phyloP scores from a whole-genome alignment of 257 asterid species.

The Hygrophila difformis region DNA sequence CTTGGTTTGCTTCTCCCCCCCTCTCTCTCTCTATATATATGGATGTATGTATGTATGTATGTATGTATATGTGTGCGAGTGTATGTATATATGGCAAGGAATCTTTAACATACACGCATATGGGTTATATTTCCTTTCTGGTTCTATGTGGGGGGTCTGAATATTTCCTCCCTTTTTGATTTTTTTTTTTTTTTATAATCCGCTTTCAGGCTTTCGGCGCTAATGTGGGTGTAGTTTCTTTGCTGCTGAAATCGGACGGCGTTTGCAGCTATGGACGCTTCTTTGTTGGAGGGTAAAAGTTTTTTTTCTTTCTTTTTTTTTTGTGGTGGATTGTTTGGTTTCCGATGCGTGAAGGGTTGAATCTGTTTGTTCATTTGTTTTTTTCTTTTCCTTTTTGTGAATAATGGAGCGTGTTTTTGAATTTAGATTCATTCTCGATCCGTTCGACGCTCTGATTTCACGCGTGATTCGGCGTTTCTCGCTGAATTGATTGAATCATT shows the following conservation, averaged over 20 bases:
- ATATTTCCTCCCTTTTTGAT: no score
- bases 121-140: constrained; percentile 7
- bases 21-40: constrained; percentile 3
- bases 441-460: constrained; percentile 23
- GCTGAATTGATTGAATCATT: constrained; percentile 11
- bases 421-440: constrained; percentile 27
- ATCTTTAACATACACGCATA: constrained; percentile 1
- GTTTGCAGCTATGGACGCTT: constrained; percentile 29
- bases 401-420: constrained; percentile 7
- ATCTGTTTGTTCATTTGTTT: constrained; percentile 4
- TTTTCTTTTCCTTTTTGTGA: constrained; percentile 11
- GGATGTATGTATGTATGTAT: background rate
- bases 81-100: background rate
- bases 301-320: background rate
- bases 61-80: background rate
- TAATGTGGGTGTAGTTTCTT: constrained; percentile 26
- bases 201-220: constrained; percentile 26
- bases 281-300: constrained; percentile 35
- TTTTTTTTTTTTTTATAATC: no score
- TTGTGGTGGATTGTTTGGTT: constrained; percentile 3
- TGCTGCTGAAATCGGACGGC: constrained; percentile 9
- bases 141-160: constrained; percentile 16
- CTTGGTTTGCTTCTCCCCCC: constrained; percentile 22
- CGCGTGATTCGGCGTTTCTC: constrained; percentile 24
- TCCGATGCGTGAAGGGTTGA: no score